Evolutionary conservation across 345 rosid genomes (phyloP).

Genomic region (Citrus reticulata): DNA sequence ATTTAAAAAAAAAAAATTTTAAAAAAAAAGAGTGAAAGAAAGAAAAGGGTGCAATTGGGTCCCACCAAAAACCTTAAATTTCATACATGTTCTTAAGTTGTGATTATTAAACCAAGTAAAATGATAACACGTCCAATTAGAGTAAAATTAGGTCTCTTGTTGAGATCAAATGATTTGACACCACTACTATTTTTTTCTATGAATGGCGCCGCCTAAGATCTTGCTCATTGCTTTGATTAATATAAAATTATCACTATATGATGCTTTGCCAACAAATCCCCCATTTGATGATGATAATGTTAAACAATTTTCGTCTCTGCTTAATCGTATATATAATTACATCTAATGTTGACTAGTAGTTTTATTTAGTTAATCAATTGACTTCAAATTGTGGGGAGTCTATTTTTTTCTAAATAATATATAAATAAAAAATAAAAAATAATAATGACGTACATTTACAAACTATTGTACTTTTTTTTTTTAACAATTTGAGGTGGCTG

Average conservation of each 20-base stretch:
- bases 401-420: no score
- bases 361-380: no score
- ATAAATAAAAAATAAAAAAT: no score
- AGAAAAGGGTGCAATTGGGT: background rate
- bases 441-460: no score
- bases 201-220: conserved; percentile 6
- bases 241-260: background rate
- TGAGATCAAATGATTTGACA: conserved; percentile 24
- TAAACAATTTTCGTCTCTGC: background rate
- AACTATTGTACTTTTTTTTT: no score
- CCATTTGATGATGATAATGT: background rate
- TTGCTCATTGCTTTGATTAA: background rate
- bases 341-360: no score
- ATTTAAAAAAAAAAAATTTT: background rate
- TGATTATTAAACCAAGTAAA: conserved; percentile 25
- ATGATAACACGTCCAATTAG: conserved; percentile 1
- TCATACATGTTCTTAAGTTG: conserved; percentile 11
- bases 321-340: background rate
- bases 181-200: conserved; percentile 3
- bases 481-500: no score
- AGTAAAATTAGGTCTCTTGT: conserved; percentile 12
- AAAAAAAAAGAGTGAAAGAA: background rate
- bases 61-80: conserved; percentile 12
- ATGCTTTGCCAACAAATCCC: conserved; percentile 1
- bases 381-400: no score